phyloP scores from a whole-genome alignment of 164 flowering plant species.

The Piper betle region DNA sequence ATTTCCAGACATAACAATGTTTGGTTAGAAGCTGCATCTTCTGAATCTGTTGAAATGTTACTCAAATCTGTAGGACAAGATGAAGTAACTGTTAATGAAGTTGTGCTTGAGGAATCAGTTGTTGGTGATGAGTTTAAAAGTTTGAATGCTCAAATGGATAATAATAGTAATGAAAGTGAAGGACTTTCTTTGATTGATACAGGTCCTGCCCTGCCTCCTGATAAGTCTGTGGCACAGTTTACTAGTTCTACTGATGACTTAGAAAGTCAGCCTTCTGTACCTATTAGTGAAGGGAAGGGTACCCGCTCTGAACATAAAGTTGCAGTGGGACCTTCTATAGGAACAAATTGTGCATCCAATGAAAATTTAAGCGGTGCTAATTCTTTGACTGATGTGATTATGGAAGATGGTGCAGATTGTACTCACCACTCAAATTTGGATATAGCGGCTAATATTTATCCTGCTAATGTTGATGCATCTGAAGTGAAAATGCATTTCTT shows the following conservation, averaged over 20 bases:
- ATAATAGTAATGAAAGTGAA: constrained; percentile 20
- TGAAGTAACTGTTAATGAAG: constrained; percentile 41
- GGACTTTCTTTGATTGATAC: constrained; percentile 12
- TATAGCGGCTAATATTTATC: background rate
- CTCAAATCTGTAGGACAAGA: constrained; percentile 93
- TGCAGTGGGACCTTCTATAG: constrained; percentile 2
- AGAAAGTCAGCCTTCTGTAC: background rate
- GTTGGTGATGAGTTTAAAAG: constrained; percentile 28
- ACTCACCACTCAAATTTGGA: background rate
- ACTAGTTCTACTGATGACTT: constrained; percentile 11
- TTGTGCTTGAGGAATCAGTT: constrained; percentile 33
- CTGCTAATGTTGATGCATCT: background rate
- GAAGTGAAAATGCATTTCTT: background rate
- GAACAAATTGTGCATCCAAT: background rate
- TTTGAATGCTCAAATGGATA: constrained; percentile 35
- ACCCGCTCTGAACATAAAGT: background rate
- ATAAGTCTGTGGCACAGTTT: constrained; percentile 13
- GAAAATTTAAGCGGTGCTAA: background rate
- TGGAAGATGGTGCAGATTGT: background rate
- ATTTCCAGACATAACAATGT: constrained; percentile 75
- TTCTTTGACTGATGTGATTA: background rate
- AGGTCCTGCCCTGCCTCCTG: constrained; percentile 18
- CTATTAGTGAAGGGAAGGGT: constrained; percentile 3
- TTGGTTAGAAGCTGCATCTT: constrained; percentile 96
- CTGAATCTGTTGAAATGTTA: constrained; percentile 96